Conservation (phyloP, 768 basidiomycete genomes). For the Panellus pusillus region DNA sequence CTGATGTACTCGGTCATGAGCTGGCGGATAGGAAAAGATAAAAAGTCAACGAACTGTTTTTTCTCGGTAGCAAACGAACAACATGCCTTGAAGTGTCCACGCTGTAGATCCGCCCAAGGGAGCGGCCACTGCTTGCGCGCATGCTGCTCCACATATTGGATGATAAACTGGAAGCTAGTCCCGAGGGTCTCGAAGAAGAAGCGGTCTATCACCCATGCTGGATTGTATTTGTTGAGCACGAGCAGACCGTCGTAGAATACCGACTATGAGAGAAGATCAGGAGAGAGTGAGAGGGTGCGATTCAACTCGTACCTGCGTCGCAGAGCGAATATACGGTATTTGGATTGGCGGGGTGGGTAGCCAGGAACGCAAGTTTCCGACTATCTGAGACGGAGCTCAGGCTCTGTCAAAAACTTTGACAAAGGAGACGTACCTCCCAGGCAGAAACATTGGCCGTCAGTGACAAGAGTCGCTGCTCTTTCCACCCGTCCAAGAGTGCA, state of each 20-base stretch:
- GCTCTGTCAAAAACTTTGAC: neutral
- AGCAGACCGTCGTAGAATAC: slow-evolving; percentile 57
- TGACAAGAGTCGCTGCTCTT: slow-evolving; percentile 50
- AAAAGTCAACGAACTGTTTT: slow-evolving; percentile 5
- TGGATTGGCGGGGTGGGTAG: slow-evolving; percentile 37
- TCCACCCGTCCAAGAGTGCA: slow-evolving; percentile 53
- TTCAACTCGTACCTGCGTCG: slow-evolving; percentile 51
- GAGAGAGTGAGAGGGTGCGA: slow-evolving; percentile 1
- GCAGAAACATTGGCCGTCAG: slow-evolving; percentile 44
- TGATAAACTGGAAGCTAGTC: slow-evolving; percentile 48
- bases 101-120: slow-evolving; percentile 43
- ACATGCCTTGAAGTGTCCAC: slow-evolving; percentile 42
- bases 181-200: slow-evolving; percentile 68
- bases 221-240: slow-evolving; percentile 50
- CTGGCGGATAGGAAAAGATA: slow-evolving; percentile 34
- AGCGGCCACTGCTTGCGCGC: slow-evolving; percentile 37
- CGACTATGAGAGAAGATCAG: slow-evolving; percentile 37
- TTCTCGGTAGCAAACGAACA: slow-evolving; percentile 4
- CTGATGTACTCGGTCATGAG: slow-evolving; percentile 57
- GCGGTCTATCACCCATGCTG: slow-evolving; percentile 57
- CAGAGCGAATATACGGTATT: slow-evolving; percentile 62
- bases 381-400: slow-evolving; percentile 34
- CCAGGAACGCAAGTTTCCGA: slow-evolving; percentile 54
- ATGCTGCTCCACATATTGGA: slow-evolving; percentile 35
- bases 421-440: slow-evolving; percentile 56